Percentiles rank a stretch among this genome's conserved stretches.
Evolutionary conservation across 495 filamentous ascomycete species (phyloP).

Genomic region (Hypoxylon lienhwacheense): DNA sequence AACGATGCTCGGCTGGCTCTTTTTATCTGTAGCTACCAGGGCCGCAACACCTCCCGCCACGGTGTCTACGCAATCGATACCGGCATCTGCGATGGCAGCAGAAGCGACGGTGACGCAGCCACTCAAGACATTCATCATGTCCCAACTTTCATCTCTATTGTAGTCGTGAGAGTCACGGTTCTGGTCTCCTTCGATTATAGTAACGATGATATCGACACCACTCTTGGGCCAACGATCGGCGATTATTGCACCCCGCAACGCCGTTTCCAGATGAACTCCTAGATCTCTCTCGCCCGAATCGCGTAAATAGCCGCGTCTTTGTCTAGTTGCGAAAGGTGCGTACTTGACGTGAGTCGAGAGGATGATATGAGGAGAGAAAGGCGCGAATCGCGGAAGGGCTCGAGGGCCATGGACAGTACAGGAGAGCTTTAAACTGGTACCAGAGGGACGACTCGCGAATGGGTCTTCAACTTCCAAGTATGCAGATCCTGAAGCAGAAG

Average conservation of each 20-base stretch:
- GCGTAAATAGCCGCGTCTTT: constrained; percentile 82
- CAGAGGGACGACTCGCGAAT: constrained; percentile 50
- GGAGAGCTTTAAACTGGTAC: constrained; percentile 77
- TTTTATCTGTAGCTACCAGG: constrained; percentile 55
- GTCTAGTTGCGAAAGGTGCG: constrained; percentile 84
- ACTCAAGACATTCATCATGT: constrained; percentile 80
- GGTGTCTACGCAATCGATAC: constrained; percentile 92
- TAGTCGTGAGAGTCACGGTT: constrained; percentile 47
- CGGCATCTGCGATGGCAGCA: constrained; percentile 93
- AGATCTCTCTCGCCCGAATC: constrained; percentile 87
- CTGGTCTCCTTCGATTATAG: constrained; percentile 86
- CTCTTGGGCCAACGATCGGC: constrained; percentile 96
- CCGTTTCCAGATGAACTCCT: constrained; percentile 85
- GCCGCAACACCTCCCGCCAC: constrained; percentile 89
- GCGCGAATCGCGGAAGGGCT: constrained; percentile 82
- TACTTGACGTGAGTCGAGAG: constrained; percentile 93
- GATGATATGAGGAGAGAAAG: constrained; percentile 87
- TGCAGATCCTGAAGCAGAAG: constrained; percentile 90
- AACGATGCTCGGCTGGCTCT: constrained; percentile 56
- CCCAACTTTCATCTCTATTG: constrained; percentile 66
- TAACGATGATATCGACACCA: constrained; percentile 88
- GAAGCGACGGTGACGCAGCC: constrained; percentile 93
- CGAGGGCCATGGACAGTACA: constrained; percentile 92
- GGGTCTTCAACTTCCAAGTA: constrained; percentile 83
- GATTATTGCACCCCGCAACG: constrained; percentile 84